Evolutionary conservation across 129 eudicot species (phyloP).

Genomic region (Flaveria linearis): DNA sequence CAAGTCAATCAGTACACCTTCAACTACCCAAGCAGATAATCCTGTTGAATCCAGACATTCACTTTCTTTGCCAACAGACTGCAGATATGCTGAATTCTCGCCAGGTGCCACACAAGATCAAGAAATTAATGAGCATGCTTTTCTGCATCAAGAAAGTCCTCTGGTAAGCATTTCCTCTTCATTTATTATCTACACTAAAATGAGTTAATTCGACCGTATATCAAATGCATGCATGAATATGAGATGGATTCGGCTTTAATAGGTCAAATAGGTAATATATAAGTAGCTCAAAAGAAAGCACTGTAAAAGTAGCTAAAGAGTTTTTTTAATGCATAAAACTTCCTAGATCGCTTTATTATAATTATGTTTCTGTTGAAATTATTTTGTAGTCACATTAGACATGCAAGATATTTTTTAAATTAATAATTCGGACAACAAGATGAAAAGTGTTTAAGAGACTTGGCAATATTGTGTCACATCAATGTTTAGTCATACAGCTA

Average conservation of each 20-base stretch:
- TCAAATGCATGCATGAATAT: background rate
- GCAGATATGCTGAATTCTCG: constrained; percentile 62
- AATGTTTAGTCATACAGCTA: background rate
- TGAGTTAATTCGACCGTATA: background rate
- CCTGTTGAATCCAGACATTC: constrained; percentile 69
- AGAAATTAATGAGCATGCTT: constrained; percentile 61
- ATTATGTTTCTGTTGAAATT: no score
- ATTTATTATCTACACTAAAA: background rate
- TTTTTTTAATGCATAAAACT: background rate
- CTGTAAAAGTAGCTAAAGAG: background rate
- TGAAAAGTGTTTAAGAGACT: no score
- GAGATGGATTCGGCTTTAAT: background rate
- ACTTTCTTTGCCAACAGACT: constrained; percentile 62
- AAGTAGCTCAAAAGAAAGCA: background rate
- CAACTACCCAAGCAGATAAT: constrained; percentile 87
- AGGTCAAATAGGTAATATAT: background rate
- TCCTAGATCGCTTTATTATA: no score
- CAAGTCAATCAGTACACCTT: constrained; percentile 76
- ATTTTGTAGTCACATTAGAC: no score
- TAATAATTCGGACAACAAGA: no score
- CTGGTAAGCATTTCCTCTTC: constrained; percentile 51
- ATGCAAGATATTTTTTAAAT: no score
- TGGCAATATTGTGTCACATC: background rate
- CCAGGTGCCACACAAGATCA: constrained; percentile 47
- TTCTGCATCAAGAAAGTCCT: constrained; percentile 70